Evolutionary conservation across 192 early-diverging fungal species (phyloP), one percentile per base, ranked within the genome.

Genomic region (Jimgerdemannia lactiflua): DNA sequence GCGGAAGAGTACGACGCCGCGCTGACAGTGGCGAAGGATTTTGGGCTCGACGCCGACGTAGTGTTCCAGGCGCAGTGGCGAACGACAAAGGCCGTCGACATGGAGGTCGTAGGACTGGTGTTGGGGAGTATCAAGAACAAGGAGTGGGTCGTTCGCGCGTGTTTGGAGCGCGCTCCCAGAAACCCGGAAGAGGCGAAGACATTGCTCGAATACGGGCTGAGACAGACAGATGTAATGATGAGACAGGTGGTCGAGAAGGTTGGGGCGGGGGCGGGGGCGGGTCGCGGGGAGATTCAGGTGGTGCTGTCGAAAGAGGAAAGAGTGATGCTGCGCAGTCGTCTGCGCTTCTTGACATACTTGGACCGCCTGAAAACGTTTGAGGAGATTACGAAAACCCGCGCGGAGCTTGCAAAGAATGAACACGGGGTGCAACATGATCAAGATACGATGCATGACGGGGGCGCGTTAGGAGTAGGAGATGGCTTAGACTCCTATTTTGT

Each of bases 31-130:
- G 91, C 90, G 4, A 70, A 76, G 3, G 79, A 84, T 8, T 82
- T 86, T 42, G 75, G 84, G 3, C 67, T 94, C 43, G 73, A 86
- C 64, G 85, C 80, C n/a, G 90, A 94, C 70, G 75, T 84, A 8
- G 77, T 93, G 8, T 90, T 89, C 75, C 88, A 93, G 74, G 81
- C 87, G 7, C 87, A 86, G 71, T 92, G 90, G 89, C 68, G 71
- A 39, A 69, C 82, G 20, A 70, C 68, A 3, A 75, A 67, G 67
- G 59, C 64, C 0, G 79, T 71, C 3, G 71, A 78, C 8, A 78
- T 86, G 3, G 66, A 78, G 40, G 80, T 84, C 72, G 43, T 81
- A 10, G 77, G 80, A 29, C 29, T 0, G 8, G 65, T 80, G 18
- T 73, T 92, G 18, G 77, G 80, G 6, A 83, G 83, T 65, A 83